These are phyloP conservation scores for Catunica adiposa DNA, from an alignment of 2,329 filamentous ascomycete genomes.

Conservation along the genomic window DNA sequence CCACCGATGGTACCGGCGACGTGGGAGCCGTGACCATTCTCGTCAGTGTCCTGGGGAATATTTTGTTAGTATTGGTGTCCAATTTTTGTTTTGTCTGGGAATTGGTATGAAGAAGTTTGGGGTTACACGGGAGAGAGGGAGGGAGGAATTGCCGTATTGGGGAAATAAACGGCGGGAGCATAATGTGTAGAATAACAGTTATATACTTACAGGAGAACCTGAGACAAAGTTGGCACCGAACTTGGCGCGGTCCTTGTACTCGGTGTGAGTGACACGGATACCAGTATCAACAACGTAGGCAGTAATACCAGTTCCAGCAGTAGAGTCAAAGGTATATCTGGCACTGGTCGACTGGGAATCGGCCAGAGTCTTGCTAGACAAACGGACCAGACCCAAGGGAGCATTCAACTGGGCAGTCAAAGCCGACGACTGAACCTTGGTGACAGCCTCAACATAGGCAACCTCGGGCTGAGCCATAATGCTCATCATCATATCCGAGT, in stretches of 20 bases:
- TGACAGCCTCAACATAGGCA: constrained; percentile 38
- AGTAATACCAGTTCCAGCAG: constrained; percentile 38
- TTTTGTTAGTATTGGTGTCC: background rate
- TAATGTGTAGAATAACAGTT: background rate
- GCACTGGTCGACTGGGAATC: constrained; percentile 17
- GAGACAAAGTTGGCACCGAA: constrained; percentile 37
- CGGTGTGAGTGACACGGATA: constrained; percentile 36
- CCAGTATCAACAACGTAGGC: constrained; percentile 52
- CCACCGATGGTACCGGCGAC: constrained; percentile 46
- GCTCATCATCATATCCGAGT: constrained; percentile 31
- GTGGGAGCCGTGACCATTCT: constrained; percentile 48
- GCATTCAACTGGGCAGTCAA: constrained; percentile 36
- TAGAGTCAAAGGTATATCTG: constrained; percentile 36
- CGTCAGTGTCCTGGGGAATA: constrained; percentile 29
- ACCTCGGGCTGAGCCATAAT: constrained; percentile 34
- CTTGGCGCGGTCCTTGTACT: constrained; percentile 39
- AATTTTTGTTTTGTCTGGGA: background rate
- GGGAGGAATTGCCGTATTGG: background rate
- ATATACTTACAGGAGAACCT: constrained; percentile 24
- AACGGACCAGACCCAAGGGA: constrained; percentile 34
- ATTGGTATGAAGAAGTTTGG: background rate
- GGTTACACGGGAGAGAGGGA: no score
- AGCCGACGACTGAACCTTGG: constrained; percentile 27
- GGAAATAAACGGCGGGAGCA: background rate
- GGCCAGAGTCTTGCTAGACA: constrained; percentile 28